phyloP scores from a whole-genome alignment of 306 rosid species.

The Pueraria montana region DNA sequence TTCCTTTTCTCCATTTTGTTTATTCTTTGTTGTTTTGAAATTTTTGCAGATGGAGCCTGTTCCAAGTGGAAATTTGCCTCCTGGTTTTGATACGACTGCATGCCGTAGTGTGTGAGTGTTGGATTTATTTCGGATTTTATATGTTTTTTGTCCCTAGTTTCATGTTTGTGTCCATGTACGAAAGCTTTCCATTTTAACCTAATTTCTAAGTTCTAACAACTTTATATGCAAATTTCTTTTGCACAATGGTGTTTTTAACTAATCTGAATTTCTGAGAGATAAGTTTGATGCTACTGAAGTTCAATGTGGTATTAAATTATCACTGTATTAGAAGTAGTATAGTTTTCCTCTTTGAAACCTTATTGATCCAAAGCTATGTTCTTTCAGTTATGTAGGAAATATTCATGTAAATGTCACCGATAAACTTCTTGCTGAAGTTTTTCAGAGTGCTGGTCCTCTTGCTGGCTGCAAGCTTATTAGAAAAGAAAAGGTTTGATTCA shows the following conservation, averaged over 20 bases:
- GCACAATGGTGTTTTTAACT: slow-evolving; percentile 12
- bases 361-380: slow-evolving; percentile 38
- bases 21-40: slow-evolving; percentile 38
- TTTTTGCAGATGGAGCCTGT: slow-evolving; percentile 70
- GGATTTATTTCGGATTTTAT: slow-evolving; percentile 36
- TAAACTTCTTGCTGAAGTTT: slow-evolving; percentile 71
- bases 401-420: slow-evolving; percentile 73
- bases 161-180: neutral
- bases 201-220: slow-evolving; percentile 21
- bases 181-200: slow-evolving; percentile 1
- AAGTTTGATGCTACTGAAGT: slow-evolving; percentile 35
- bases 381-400: slow-evolving; percentile 73
- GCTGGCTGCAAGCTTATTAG: slow-evolving; percentile 74
- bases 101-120: slow-evolving; percentile 73
- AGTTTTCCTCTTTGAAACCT: slow-evolving; percentile 37
- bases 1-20: slow-evolving; percentile 29
- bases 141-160: slow-evolving; percentile 26
- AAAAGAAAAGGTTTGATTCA: slow-evolving; percentile 66
- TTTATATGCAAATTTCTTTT: slow-evolving; percentile 23
- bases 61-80: slow-evolving; percentile 74
- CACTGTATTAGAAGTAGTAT: slow-evolving; percentile 15
- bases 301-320: slow-evolving; percentile 16
- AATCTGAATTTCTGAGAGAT: slow-evolving; percentile 28
- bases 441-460: slow-evolving; percentile 73
- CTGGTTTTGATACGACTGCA: slow-evolving; percentile 69